phyloP scores from a whole-genome alignment of 148 eudicot genomes.

The Rhododendron kiyosumense region DNA sequence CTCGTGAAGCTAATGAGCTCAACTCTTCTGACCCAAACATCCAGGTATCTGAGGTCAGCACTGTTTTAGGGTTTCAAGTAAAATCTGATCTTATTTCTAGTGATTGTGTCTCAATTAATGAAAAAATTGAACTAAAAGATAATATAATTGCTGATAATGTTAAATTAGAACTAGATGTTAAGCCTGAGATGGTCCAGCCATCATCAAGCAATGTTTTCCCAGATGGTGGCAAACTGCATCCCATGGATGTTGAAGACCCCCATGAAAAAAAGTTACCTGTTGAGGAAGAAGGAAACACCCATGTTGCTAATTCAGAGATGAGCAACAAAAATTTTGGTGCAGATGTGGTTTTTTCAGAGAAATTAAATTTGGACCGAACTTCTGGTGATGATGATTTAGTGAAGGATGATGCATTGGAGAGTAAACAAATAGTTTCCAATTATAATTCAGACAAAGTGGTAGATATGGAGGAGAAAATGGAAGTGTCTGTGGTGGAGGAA shows the following conservation, averaged over 20 bases:
- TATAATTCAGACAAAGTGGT: slow-evolving; percentile 40
- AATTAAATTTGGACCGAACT: slow-evolving; percentile 54
- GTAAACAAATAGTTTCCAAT: slow-evolving; percentile 58
- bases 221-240: slow-evolving; percentile 61
- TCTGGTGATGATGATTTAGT: slow-evolving; percentile 87
- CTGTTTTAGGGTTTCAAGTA: slow-evolving; percentile 78
- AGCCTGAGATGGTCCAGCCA: slow-evolving; percentile 81
- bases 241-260: slow-evolving; percentile 72
- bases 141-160: slow-evolving; percentile 88
- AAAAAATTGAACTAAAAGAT: slow-evolving; percentile 81
- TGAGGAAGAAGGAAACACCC: slow-evolving; percentile 40
- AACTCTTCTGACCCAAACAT: slow-evolving; percentile 48
- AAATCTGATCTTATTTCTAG: slow-evolving; percentile 83
- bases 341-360: slow-evolving; percentile 63
- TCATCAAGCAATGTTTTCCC: slow-evolving; percentile 51
- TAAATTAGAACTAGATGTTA: slow-evolving; percentile 89
- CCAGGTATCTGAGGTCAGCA: slow-evolving; percentile 96
- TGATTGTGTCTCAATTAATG: slow-evolving; percentile 72
- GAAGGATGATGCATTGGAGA: slow-evolving; percentile 67
- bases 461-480: slow-evolving; percentile 41
- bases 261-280: slow-evolving; percentile 43
- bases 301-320: slow-evolving; percentile 43
- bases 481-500: slow-evolving; percentile 34
- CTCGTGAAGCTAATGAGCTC: slow-evolving; percentile 43
- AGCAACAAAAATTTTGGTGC: slow-evolving; percentile 54